Conservation (phyloP, 768 basidiomycete species). For the Strobilomyces confusus region DNA sequence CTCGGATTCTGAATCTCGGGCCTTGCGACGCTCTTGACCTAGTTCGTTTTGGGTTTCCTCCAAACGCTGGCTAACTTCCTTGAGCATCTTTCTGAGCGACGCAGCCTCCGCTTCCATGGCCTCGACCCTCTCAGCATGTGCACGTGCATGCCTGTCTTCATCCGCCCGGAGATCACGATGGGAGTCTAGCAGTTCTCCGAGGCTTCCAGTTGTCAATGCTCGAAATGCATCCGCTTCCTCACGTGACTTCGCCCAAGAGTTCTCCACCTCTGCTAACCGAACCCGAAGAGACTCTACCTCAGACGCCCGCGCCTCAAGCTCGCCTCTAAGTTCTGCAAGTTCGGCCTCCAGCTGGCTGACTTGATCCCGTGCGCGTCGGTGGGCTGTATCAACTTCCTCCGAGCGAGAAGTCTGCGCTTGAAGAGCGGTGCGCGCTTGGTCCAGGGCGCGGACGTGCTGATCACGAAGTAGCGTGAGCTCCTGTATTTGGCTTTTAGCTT, state of each 20-base stretch:
- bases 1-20: conserved; percentile 62
- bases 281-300: conserved; percentile 70
- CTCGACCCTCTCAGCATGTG: conserved; percentile 77
- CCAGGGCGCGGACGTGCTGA: conserved; percentile 82
- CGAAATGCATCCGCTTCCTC: conserved; percentile 91
- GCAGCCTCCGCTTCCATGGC: conserved; percentile 75
- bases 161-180: conserved; percentile 83
- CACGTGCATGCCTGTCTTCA: conserved; percentile 71
- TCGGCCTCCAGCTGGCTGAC: conserved; percentile 71
- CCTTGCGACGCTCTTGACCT: conserved; percentile 60
- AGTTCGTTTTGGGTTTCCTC: conserved; percentile 68
- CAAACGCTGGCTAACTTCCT: conserved; percentile 66
- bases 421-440: conserved; percentile 79
- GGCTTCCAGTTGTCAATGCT: conserved; percentile 77
- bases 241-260: conserved; percentile 86
- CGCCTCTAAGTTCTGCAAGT: conserved; percentile 71
- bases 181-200: conserved; percentile 84
- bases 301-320: conserved; percentile 68
- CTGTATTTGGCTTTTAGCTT: conserved; percentile 62
- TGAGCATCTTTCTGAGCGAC: conserved; percentile 75
- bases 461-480: conserved; percentile 69
- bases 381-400: conserved; percentile 72
- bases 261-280: conserved; percentile 77
- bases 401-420: conserved; percentile 71
- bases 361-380: conserved; percentile 66